phyloP scores from a whole-genome alignment of 768 basidiomycete species.

The Tulasnella calospora region DNA sequence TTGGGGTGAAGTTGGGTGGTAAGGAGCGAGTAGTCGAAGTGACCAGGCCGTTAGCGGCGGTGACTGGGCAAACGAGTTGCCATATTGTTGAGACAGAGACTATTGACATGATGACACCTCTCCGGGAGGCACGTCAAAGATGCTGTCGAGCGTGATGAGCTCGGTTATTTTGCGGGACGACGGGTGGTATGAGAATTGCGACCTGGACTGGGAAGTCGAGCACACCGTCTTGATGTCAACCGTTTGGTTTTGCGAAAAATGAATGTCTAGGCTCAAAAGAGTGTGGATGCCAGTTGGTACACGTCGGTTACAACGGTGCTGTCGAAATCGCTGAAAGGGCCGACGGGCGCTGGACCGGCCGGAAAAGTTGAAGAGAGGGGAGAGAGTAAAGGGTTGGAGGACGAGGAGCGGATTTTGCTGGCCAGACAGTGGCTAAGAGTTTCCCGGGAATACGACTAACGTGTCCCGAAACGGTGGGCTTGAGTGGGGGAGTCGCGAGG shows the following conservation, averaged over 20 bases:
- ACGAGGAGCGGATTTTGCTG: background rate
- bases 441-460: background rate
- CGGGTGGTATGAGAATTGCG: background rate
- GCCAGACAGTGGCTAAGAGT: background rate
- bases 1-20: slow-evolving; percentile 18
- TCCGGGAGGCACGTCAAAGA: slow-evolving; percentile 6
- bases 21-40: background rate
- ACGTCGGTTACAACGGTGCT: background rate
- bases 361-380: background rate
- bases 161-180: background rate
- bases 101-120: slow-evolving; percentile 11
- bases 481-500: background rate
- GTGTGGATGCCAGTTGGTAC: background rate
- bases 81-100: background rate
- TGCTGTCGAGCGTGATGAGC: background rate
- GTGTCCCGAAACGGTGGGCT: background rate
- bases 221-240: background rate
- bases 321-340: background rate
- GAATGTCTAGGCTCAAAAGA: background rate
- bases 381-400: background rate
- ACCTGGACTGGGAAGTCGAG: background rate
- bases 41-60: background rate
- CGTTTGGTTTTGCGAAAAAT: background rate
- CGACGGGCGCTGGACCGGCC: background rate
- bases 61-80: slow-evolving; percentile 14